Base-by-base conservation (phyloP, 2,329 filamentous ascomycete genomes). In the Stagonosporopsis cucurbitacearum region DNA sequence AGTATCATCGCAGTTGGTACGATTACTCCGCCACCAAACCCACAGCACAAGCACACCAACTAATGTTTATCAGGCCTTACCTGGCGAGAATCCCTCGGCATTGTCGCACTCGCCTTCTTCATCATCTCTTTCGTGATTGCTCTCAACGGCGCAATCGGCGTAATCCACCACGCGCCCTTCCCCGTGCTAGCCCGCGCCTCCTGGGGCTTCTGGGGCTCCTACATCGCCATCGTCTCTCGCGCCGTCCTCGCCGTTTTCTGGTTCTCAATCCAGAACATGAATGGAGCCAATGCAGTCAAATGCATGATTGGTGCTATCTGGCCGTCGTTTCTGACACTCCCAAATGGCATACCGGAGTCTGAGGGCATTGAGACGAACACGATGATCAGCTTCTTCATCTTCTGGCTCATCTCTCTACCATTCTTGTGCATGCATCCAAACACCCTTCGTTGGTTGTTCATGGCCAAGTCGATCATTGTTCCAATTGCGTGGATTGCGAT, bases 231-330 rank as follows among this genome's bases (percentile, higher is more conserved):
- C 48, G 64, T 85, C 7, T 82, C 80, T 0, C 77, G 83, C 11
- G 77, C 79, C 35, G 80, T 85, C 52, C 78, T 85, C 3, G 83
- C 82, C 5, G 68, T 85, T 17, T 84, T 86, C 71, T 86, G 84
- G 88, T 85, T 88, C 49, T 85, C 86, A 0, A 87, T 89, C 42
- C 86, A 89, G 62, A 85, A 83, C 36, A 84, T 85, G 57, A 87
- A 87, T 59, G 86, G 87, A 0, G 85, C 82, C 0, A 82, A 84
- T 53, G 77, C 79, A 0, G 76, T 84, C 8, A 74, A 75, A 4
- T 79, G 81, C 39, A 83, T 84, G 73, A 64, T 85, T 13, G 78
- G 78, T 7, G 82, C 83, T 1, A 85, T 86, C 59, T 86, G 84
- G 81, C 85, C 85, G 0, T 82, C 79, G 9, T 87, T 84, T 60